Percentiles rank a stretch among this genome's conserved stretches.
Evolutionary conservation across 805 yeast species (phyloP).

Genomic region (Brettanomyces sp.): DNA sequence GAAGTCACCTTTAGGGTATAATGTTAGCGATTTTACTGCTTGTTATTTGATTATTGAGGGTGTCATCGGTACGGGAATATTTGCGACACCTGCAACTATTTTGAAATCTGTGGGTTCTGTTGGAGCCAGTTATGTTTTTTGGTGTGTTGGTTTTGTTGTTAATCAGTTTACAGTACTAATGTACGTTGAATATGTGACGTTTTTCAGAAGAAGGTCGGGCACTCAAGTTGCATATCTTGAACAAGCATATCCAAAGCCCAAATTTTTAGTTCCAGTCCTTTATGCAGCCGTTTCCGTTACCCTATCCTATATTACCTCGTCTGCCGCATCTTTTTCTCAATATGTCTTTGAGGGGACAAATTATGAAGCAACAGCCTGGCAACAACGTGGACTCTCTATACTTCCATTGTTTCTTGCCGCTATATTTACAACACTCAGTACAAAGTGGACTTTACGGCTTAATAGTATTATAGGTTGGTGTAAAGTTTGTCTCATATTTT

Average conservation of each 20-base stretch:
- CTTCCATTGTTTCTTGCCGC: conserved; percentile 68
- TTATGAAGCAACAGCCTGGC: conserved; percentile 61
- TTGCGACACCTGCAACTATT: conserved; percentile 58
- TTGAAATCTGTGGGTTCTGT: conserved; percentile 34
- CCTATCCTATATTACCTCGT: conserved; percentile 82
- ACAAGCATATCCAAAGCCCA: conserved; percentile 58
- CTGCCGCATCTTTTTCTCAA: conserved; percentile 72
- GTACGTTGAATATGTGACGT: conserved; percentile 33
- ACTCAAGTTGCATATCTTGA: conserved; percentile 81
- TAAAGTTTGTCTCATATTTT: conserved; percentile 60
- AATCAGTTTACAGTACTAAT: conserved; percentile 28
- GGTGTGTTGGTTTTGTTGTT: conserved; percentile 32
- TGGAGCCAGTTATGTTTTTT: conserved; percentile 34
- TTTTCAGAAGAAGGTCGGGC: conserved; percentile 53
- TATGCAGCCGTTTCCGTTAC: conserved; percentile 68
- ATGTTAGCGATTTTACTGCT: conserved; percentile 34
- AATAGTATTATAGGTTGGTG: conserved; percentile 62
- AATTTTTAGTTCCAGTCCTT: conserved; percentile 54
- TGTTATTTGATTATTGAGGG: conserved; percentile 59
- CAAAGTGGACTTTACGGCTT: conserved; percentile 56
- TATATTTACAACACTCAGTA: conserved; percentile 48
- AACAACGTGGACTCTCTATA: conserved; percentile 66
- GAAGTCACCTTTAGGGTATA: conserved; percentile 22
- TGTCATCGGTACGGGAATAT: conserved; percentile 70
- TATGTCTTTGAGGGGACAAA: conserved; percentile 70